Percentiles rank a stretch among this genome's conserved stretches.
phyloP scores from a whole-genome alignment of 345 rosid species.

The Lumnitzera littorea region DNA sequence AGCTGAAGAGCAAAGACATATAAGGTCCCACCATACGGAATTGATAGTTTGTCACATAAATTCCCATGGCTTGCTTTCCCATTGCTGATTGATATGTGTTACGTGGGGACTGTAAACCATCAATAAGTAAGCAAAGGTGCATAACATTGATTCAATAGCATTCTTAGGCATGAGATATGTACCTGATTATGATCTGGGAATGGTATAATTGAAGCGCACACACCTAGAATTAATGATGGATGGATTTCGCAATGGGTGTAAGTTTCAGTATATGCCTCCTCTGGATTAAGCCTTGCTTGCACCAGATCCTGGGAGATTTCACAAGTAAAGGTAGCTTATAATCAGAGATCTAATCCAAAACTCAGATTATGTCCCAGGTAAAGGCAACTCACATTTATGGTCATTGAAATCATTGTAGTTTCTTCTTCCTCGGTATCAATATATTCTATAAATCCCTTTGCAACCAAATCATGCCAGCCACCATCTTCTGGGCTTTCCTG shows the following conservation, averaged over 20 bases:
- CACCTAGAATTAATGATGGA: constrained; percentile 93
- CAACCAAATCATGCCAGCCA: constrained; percentile 94
- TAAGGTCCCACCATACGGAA: constrained; percentile 69
- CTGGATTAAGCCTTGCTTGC: constrained; percentile 67
- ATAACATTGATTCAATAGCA: background rate
- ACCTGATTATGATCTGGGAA: constrained; percentile 99
- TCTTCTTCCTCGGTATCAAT: constrained; percentile 98
- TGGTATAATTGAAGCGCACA: constrained; percentile 97
- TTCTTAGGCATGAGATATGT: constrained; percentile 9
- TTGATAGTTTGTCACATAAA: constrained; percentile 95
- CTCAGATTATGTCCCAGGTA: background rate
- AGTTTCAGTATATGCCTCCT: constrained; percentile 76
- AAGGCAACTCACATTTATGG: constrained; percentile 67
- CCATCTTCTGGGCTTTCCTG: constrained; percentile 84
- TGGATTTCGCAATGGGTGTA: constrained; percentile 99
- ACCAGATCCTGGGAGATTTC: constrained; percentile 66
- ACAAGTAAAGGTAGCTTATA: background rate
- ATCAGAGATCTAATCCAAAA: background rate
- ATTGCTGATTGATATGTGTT: constrained; percentile 98
- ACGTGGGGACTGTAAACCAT: constrained; percentile 79
- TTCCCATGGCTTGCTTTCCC: constrained; percentile 99
- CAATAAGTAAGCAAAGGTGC: constrained; percentile 7
- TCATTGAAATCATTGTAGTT: constrained; percentile 99
- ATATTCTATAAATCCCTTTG: constrained; percentile 84
- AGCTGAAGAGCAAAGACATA: background rate